Percentiles rank a stretch among this genome's conserved stretches.
Conservation (phyloP, 2,329 filamentous ascomycete species). For the Apiospora sp. region DNA sequence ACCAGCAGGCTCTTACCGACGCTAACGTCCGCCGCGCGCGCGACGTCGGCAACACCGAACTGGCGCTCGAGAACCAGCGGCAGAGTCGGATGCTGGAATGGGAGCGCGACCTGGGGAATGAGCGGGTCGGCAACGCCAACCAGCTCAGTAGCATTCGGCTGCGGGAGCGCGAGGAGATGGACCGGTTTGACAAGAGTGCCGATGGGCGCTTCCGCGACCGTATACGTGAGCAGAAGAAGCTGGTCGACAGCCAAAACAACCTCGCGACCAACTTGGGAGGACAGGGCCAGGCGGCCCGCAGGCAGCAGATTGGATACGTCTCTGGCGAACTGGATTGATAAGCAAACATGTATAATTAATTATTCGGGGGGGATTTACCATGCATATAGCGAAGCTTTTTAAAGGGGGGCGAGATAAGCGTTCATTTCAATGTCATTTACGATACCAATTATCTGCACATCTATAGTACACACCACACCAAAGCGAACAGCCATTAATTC, state of each 20-base stretch:
- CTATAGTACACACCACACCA: neutral
- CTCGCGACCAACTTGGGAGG: slow-evolving; percentile 47
- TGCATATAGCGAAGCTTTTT: slow-evolving; percentile 13
- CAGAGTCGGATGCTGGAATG: slow-evolving; percentile 57
- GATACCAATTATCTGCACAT: neutral
- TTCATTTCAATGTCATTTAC: slow-evolving; percentile 4
- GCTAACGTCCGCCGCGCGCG: slow-evolving; percentile 53
- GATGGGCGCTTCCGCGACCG: slow-evolving; percentile 55
- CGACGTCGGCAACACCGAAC: slow-evolving; percentile 55
- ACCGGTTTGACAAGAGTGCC: slow-evolving; percentile 54
- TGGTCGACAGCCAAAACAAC: slow-evolving; percentile 55
- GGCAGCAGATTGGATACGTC: slow-evolving; percentile 65
- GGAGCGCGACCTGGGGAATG: slow-evolving; percentile 55
- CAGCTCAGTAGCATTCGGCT: slow-evolving; percentile 58
- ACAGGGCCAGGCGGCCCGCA: slow-evolving; percentile 46
- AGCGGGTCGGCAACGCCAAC: slow-evolving; percentile 56
- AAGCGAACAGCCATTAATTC: neutral
- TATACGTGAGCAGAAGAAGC: slow-evolving; percentile 58
- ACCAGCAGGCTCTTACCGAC: slow-evolving; percentile 57
- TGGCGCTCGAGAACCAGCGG: slow-evolving; percentile 52
- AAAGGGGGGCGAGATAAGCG: neutral
- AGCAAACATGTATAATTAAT: neutral
- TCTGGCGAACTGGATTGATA: slow-evolving; percentile 57
- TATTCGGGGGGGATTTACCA: neutral
- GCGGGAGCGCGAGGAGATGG: slow-evolving; percentile 59